Conservation (phyloP, 768 basidiomycete genomes). For the Mycena haematopus region DNA sequence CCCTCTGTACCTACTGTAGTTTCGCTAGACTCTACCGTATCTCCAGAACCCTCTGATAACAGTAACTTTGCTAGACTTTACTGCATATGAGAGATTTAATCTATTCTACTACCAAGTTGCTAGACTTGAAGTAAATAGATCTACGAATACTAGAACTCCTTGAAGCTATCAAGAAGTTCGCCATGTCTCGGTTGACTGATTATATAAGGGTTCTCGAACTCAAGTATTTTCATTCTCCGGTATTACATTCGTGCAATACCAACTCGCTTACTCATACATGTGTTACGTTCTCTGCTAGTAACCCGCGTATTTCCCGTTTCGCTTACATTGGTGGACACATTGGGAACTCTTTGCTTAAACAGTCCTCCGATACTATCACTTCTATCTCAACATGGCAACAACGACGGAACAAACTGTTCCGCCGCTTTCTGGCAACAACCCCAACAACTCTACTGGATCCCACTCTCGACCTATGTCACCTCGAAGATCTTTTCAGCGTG, state of each 20-base stretch:
- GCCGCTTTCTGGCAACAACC: neutral
- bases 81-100: neutral
- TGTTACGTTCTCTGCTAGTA: neutral
- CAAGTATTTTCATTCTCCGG: neutral
- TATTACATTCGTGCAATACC: neutral
- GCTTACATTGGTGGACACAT: neutral
- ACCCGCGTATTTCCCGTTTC: neutral
- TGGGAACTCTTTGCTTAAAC: too few species aligned
- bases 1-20: neutral
- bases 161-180: neutral
- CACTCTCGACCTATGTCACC: too few species aligned
- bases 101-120: neutral
- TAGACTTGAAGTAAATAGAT: conserved; percentile 3
- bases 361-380: too few species aligned
- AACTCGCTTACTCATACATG: neutral
- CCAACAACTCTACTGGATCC: conserved; percentile 3
- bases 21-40: neutral
- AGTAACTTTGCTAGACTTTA: conserved; percentile 3
- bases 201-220: neutral
- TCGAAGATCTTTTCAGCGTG: too few species aligned
- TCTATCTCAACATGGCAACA: too few species aligned
- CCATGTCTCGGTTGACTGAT: neutral
- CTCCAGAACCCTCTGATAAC: neutral
- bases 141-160: neutral
- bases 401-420: too few species aligned